Evolutionary conservation across 331 rosid species (phyloP).

Genomic region (Quercus tomentella): DNA sequence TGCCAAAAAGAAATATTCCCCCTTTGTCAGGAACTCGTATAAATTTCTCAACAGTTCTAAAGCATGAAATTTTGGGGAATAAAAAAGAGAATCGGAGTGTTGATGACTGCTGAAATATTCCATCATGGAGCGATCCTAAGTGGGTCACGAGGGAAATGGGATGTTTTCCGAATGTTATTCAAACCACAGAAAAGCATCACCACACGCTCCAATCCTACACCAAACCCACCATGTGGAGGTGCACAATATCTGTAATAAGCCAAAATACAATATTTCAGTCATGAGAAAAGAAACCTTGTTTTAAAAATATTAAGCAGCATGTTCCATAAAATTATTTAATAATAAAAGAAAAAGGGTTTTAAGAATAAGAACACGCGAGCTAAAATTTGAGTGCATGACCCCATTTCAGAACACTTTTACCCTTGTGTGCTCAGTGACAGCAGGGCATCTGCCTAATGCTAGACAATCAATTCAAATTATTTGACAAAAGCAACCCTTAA

Average conservation of each 20-base stretch:
- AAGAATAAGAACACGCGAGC: background rate
- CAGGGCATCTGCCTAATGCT: background rate
- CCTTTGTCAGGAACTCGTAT: background rate
- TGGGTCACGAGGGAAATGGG: constrained; percentile 90
- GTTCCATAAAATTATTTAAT: background rate
- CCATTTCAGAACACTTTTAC: no score
- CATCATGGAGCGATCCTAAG: constrained; percentile 67
- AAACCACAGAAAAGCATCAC: constrained; percentile 94
- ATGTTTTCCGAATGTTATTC: constrained; percentile 84
- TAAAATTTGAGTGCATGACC: background rate
- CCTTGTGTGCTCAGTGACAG: background rate
- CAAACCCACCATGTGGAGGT: constrained; percentile 94
- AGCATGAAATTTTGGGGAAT: background rate
- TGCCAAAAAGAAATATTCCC: background rate
- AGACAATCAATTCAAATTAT: no score
- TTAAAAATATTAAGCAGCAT: background rate
- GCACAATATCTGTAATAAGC: constrained; percentile 72
- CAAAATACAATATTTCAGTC: constrained; percentile 7
- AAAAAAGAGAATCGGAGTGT: background rate
- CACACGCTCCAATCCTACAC: constrained; percentile 93
- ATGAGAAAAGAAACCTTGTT: background rate
- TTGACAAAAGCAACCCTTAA: no score
- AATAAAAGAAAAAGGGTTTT: background rate
- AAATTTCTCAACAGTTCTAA: background rate
- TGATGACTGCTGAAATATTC: background rate